A percentile compares a stretch with the other conserved stretches of the same genome.
Evolutionary conservation across 805 yeast species (phyloP).

Genomic region (Zygosaccharomyces lentus): DNA sequence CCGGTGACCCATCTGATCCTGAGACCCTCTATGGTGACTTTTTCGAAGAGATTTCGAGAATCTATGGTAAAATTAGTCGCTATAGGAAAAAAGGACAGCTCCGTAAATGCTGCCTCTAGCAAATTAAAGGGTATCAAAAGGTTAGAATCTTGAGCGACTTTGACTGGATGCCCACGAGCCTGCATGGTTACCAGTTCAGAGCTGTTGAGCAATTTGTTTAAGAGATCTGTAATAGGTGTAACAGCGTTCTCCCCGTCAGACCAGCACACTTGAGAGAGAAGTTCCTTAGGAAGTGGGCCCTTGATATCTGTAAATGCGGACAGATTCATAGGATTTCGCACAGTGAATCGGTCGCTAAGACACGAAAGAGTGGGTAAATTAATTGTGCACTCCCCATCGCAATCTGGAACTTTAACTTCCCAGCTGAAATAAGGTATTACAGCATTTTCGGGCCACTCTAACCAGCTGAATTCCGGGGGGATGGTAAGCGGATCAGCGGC

Average conservation of each 20-base stretch:
- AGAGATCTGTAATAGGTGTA: conserved; percentile 31
- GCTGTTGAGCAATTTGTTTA: conserved; percentile 24
- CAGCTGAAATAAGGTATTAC: conserved; percentile 37
- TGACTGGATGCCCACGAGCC: conserved; percentile 15
- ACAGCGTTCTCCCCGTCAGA: conserved; percentile 32
- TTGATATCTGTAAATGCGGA: conserved; percentile 14
- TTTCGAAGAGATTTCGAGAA: conserved; percentile 30
- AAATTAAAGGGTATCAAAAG: conserved; percentile 18
- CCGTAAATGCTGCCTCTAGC: conserved; percentile 15
- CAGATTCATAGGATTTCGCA: conserved; percentile 5
- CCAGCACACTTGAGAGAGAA: conserved; percentile 28
- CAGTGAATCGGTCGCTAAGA: conserved; percentile 11
- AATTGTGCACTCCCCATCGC: conserved; percentile 32
- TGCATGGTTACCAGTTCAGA: conserved; percentile 19
- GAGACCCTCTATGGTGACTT: conserved; percentile 38
- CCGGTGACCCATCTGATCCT: conserved; percentile 34
- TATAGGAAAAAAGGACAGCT: conserved; percentile 21
- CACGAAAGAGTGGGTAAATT: conserved; percentile 26
- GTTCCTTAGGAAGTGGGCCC: conserved; percentile 27
- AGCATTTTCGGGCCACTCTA: conserved; percentile 14
- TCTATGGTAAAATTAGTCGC: conserved; percentile 23
- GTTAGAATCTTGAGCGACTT: conserved; percentile 1
- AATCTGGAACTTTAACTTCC: conserved; percentile 38
- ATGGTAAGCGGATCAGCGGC: conserved; percentile 24
- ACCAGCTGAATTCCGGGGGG: conserved; percentile 13